Evolutionary conservation across 1,284 basidiomycete species (phyloP).

Genomic region (Ganoderma sinense): DNA sequence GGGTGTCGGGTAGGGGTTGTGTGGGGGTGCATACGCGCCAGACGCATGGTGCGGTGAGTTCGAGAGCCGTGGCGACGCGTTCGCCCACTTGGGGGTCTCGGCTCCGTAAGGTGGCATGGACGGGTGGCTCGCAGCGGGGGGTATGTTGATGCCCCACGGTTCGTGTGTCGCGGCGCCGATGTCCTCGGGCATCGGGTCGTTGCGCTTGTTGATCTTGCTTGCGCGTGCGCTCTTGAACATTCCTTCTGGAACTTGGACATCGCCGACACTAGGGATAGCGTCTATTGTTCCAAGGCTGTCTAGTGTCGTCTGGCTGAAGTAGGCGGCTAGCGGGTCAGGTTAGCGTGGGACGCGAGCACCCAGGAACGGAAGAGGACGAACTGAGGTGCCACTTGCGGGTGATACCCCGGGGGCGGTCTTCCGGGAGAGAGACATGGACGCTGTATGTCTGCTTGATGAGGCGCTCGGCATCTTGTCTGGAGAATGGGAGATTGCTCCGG

Average conservation of each 20-base stretch:
- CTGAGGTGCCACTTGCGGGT: slow-evolving; percentile 85
- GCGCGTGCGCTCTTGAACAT: slow-evolving; percentile 80
- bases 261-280: slow-evolving; percentile 66
- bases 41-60: slow-evolving; percentile 17
- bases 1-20: slow-evolving; percentile 25
- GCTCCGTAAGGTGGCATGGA: slow-evolving; percentile 30
- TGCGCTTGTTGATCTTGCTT: slow-evolving; percentile 60
- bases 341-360: slow-evolving; percentile 10
- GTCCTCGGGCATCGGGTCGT: slow-evolving; percentile 47
- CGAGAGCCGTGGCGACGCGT: slow-evolving; percentile 22
- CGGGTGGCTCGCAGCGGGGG: slow-evolving; percentile 16
- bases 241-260: slow-evolving; percentile 71
- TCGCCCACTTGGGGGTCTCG: slow-evolving; percentile 28
- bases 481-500: slow-evolving; percentile 32
- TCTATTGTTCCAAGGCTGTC: slow-evolving; percentile 74
- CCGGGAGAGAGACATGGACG: slow-evolving; percentile 75
- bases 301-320: slow-evolving; percentile 79
- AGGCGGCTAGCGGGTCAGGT: slow-evolving; percentile 61
- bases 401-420: slow-evolving; percentile 66
- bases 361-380: slow-evolving; percentile 38
- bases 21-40: slow-evolving; percentile 17
- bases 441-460: slow-evolving; percentile 88
- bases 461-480: slow-evolving; percentile 41
- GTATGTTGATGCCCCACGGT: slow-evolving; percentile 37
- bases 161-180: slow-evolving; percentile 35